Percentiles rank a stretch among this genome's conserved stretches.
phyloP scores from a whole-genome alignment of 2,329 filamentous ascomycete genomes.

The Nigrospora sphaerica region DNA sequence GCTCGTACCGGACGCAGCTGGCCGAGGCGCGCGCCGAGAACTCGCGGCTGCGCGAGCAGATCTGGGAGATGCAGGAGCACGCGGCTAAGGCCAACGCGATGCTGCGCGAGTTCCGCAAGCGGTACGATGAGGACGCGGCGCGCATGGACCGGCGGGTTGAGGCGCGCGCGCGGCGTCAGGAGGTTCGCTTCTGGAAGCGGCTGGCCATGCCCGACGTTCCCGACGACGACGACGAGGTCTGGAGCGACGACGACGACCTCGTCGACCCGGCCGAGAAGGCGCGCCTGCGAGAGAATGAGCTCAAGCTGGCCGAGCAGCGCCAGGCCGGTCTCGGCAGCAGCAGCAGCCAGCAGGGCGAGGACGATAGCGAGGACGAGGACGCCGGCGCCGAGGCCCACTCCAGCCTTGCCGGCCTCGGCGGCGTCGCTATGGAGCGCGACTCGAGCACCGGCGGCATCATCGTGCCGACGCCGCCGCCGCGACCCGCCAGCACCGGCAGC shows the following conservation, averaged over 20 bases:
- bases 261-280: constrained; percentile 55
- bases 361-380: constrained; percentile 24
- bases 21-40: constrained; percentile 61
- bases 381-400: constrained; percentile 10
- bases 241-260: constrained; percentile 60
- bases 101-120: constrained; percentile 48
- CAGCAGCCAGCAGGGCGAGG: constrained; percentile 22
- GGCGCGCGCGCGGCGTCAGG: constrained; percentile 45
- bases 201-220: constrained; percentile 55
- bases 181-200: constrained; percentile 60
- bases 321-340: constrained; percentile 21
- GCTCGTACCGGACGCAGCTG: constrained; percentile 57
- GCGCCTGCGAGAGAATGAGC: constrained; percentile 42
- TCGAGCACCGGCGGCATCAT: constrained; percentile 10
- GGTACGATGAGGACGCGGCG: constrained; percentile 48
- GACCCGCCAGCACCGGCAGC: constrained; percentile 32
- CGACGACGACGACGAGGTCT: constrained; percentile 51
- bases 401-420: constrained; percentile 23
- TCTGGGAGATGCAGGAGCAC: constrained; percentile 59
- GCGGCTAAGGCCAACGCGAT: constrained; percentile 51
- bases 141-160: constrained; percentile 48
- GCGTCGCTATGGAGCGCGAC: constrained; percentile 35
- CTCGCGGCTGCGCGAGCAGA: constrained; percentile 53
- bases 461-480: constrained; percentile 27
- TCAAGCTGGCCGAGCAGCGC: constrained; percentile 32